Conservation (phyloP, 2,329 filamentous ascomycete species). For the Fusarium coicis region DNA sequence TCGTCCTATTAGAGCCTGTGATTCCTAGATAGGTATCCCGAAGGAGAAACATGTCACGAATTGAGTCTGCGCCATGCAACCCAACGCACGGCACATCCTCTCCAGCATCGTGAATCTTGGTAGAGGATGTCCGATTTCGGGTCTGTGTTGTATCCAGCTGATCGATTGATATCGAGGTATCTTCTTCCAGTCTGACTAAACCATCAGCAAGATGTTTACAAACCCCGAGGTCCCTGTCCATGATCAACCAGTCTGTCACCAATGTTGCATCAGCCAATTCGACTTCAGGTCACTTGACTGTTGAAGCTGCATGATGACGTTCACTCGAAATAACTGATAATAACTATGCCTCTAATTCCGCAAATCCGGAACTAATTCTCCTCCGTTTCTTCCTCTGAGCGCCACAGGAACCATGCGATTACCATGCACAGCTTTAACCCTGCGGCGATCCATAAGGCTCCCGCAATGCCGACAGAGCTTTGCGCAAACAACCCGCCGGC, state of each 20-base stretch:
- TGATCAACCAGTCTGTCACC: slow-evolving; percentile 22
- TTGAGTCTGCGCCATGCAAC: slow-evolving; percentile 18
- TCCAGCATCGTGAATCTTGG: slow-evolving; percentile 11
- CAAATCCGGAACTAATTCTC: background rate
- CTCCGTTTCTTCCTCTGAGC: slow-evolving; percentile 52
- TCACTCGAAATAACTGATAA: background rate
- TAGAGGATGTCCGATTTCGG: slow-evolving; percentile 29
- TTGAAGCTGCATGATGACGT: slow-evolving; percentile 13
- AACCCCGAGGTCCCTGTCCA: slow-evolving; percentile 19
- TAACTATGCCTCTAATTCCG: background rate
- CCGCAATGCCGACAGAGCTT: slow-evolving; percentile 59
- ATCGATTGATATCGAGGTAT: slow-evolving; percentile 7
- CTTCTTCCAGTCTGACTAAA: background rate
- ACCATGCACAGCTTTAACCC: slow-evolving; percentile 67
- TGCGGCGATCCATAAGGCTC: slow-evolving; percentile 68
- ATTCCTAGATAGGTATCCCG: slow-evolving; percentile 33
- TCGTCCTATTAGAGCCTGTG: slow-evolving; percentile 1
- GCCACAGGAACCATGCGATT: slow-evolving; percentile 71
- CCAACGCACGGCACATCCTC: slow-evolving; percentile 14
- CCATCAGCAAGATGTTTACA: slow-evolving; percentile 4
- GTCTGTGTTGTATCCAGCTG: slow-evolving; percentile 3
- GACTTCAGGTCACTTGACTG: slow-evolving; percentile 19
- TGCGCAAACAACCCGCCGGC: slow-evolving; percentile 60
- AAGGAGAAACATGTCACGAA: slow-evolving; percentile 17
- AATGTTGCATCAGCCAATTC: slow-evolving; percentile 23